phyloP scores from a whole-genome alignment of 2,329 filamentous ascomycete species.

The Epichloe sp. region DNA sequence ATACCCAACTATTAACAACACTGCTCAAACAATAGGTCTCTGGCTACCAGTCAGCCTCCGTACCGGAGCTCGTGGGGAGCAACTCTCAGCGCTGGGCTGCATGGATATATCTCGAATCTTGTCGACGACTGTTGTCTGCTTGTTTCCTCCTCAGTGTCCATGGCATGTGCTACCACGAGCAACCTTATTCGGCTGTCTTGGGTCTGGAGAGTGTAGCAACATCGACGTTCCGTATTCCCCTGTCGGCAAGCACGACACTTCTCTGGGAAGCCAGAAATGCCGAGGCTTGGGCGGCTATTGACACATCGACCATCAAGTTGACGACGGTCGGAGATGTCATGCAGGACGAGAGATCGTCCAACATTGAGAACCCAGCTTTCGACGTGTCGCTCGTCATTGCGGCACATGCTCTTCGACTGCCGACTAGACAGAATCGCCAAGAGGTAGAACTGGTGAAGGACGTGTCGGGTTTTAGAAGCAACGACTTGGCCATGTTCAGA shows the following conservation, averaged over 20 bases:
- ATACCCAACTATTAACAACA: not conserved
- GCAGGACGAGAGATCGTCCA: constrained; percentile 21
- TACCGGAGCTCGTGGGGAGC: not conserved
- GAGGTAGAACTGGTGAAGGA: constrained; percentile 16
- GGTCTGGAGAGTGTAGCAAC: constrained; percentile 24
- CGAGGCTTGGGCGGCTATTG: constrained; percentile 31
- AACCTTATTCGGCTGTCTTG: constrained; percentile 21
- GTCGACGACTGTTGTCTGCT: constrained; percentile 38
- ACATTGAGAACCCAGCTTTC: constrained; percentile 22
- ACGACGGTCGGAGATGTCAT: constrained; percentile 16
- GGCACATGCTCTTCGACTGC: constrained; percentile 24
- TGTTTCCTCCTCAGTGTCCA: constrained; percentile 46
- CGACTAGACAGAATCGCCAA: constrained; percentile 17
- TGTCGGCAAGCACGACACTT: constrained; percentile 28
- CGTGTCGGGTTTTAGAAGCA: constrained; percentile 11
- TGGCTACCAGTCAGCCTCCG: not conserved
- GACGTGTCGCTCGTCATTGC: constrained; percentile 29
- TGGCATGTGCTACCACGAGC: constrained; percentile 40
- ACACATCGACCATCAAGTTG: constrained; percentile 13
- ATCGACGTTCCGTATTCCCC: constrained; percentile 28
- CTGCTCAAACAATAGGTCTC: constrained; percentile 1
- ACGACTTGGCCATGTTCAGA: constrained; percentile 17
- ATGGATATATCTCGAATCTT: constrained; percentile 40
- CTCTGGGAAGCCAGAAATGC: constrained; percentile 37
- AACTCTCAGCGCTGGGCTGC: constrained; percentile 30